These are phyloP conservation scores for Macaranga tanarius DNA, from an alignment of 441 rosid genomes.

Conservation along the genomic window DNA sequence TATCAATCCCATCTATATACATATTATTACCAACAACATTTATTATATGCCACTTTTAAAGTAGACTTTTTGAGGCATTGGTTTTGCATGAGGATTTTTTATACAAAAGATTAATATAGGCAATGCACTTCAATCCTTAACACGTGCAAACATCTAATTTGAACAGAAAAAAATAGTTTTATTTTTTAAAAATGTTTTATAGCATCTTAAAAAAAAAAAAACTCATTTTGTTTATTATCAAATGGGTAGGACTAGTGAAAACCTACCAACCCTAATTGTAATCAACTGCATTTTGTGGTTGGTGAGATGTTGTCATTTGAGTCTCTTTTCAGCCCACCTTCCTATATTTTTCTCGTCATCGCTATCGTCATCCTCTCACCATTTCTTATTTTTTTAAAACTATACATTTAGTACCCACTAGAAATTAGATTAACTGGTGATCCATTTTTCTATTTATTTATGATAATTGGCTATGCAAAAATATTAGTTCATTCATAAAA, in stretches of 20 bases:
- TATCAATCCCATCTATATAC: no score
- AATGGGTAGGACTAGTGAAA: not conserved
- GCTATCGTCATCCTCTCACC: not conserved
- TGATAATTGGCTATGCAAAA: not conserved
- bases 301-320: slow-evolving; percentile 24
- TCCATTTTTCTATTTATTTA: not conserved
- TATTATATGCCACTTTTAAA: no score
- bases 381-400: not conserved
- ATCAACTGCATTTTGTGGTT: slow-evolving; percentile 12
- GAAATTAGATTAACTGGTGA: not conserved
- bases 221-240: not conserved
- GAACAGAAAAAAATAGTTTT: not conserved
- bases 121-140: no score
- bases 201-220: no score
- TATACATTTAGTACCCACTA: not conserved
- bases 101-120: no score
- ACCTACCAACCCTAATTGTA: slow-evolving; percentile 17
- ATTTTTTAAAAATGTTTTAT: no score
- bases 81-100: no score
- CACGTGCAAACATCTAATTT: not conserved
- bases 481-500: no score
- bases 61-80: no score
- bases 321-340: not conserved
- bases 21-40: no score
- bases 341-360: not conserved